Percentiles rank a stretch among this genome's conserved stretches.
These are phyloP conservation scores for Boletus pseudopeckii DNA, from an alignment of 768 basidiomycete species.

Conservation along the genomic window DNA sequence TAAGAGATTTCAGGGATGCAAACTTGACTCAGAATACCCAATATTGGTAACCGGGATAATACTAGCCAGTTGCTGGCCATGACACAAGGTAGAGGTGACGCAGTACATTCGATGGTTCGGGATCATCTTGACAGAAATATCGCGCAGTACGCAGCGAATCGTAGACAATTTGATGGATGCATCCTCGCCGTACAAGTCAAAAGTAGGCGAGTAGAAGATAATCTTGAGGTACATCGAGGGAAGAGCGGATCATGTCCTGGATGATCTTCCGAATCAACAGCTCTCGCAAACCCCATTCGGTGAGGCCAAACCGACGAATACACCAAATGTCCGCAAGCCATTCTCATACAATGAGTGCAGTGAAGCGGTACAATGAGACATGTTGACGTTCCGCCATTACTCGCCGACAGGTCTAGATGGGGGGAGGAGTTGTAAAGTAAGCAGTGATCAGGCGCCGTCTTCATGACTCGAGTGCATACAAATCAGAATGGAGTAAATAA, in stretches of 20 bases:
- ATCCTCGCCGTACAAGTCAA: too few species aligned
- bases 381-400: slow-evolving; percentile 26
- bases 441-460: slow-evolving; percentile 48
- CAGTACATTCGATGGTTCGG: too few species aligned
- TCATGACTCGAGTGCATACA: slow-evolving; percentile 30
- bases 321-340: slow-evolving; percentile 20
- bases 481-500: slow-evolving; percentile 40
- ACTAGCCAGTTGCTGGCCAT: too few species aligned
- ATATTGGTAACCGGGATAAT: too few species aligned
- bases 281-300: background rate
- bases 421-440: slow-evolving; percentile 25
- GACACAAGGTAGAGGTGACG: too few species aligned
- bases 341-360: slow-evolving; percentile 37
- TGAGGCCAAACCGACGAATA: slow-evolving; percentile 21
- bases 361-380: slow-evolving; percentile 17
- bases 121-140: too few species aligned
- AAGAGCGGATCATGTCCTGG: slow-evolving; percentile 9
- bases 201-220: too few species aligned
- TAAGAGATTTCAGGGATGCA: too few species aligned
- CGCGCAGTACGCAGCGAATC: too few species aligned
- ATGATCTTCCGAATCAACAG: slow-evolving; percentile 20
- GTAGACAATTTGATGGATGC: too few species aligned
- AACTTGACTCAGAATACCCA: too few species aligned
- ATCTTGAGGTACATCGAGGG: background rate
- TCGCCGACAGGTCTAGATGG: slow-evolving; percentile 17